Conservation (phyloP, 176 grass and related monocot genomes). For the Raddia distichophylla region DNA sequence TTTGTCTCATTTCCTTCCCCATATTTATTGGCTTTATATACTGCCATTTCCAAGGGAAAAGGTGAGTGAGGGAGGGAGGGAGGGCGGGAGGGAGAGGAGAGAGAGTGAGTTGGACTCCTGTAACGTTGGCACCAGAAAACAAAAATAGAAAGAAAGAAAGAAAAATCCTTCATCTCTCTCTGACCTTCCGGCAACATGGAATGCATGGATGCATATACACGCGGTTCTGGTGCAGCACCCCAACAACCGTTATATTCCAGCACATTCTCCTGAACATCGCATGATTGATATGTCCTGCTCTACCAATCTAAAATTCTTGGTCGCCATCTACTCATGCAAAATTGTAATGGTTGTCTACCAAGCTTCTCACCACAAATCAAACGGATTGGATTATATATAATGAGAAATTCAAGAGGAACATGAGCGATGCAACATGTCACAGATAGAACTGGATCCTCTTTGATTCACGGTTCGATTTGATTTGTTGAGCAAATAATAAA, state of each 20-base stretch:
- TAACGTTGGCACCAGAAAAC: slow-evolving; percentile 20
- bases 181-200: slow-evolving; percentile 16
- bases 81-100: too few species aligned
- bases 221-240: background rate
- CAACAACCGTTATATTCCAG: slow-evolving; percentile 21
- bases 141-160: background rate
- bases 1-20: too few species aligned
- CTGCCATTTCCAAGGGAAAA: too few species aligned
- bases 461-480: too few species aligned
- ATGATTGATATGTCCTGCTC: background rate
- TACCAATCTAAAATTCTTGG: background rate
- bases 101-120: too few species aligned
- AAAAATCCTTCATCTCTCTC: background rate
- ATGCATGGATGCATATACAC: background rate
- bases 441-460: background rate
- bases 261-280: background rate
- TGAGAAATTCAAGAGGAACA: background rate
- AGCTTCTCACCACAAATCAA: background rate
- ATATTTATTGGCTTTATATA: too few species aligned
- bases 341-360: background rate
- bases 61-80: too few species aligned
- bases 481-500: too few species aligned
- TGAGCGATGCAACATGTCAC: slow-evolving; percentile 27
- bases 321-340: background rate
- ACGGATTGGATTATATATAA: background rate